Base-by-base conservation (phyloP, 176 grass and related monocot genomes). In the Panicum miliaceum region DNA sequence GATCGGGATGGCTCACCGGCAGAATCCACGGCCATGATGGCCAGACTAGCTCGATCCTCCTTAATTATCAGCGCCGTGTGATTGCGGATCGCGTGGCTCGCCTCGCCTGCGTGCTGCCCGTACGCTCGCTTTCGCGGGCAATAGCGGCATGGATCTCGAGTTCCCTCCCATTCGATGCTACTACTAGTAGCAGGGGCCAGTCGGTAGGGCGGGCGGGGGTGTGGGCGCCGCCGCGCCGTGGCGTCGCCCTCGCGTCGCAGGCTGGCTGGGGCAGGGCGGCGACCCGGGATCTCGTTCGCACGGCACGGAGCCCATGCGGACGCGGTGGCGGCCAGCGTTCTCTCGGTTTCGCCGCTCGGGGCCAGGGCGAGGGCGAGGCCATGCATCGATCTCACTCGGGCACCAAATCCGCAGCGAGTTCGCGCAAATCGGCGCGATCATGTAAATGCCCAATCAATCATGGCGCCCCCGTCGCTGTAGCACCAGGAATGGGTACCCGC, bases 1-100 rank as follows among this genome's bases (percentile, higher is more conserved):
- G 88, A 90, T 65, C 22, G 73, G 48, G 88, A 90, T 72, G 65
- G 73, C 70, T 78, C 58, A 82, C 78, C 83, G 25, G 79, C 66
- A 86, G 73, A 40, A 86, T 86, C 88, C 72, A n/a, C 47, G 58
- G 42, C 41, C 52, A 83, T 78, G 40, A 52, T 77, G 67, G 68
- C 74, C 84, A 36, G 65, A 25, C 50, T n/a, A n/a, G n/a, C n/a
- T 72, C 23, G 42, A 71, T 48, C 65, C 15, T 1, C 72, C 42
- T 16, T 73, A 68, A 90, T 90, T 67, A 86, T 68, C 59, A 26
- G 73, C 67, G 66, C 67, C 88, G 67, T 19, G 71, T 82, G 79
- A 82, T 82, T 82, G 65, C 37, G 1, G 65, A 56, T 56, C 35
- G 71, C 68, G 70, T 89, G 70, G 50, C 51, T 73, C 23, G 41